Evolutionary conservation across 495 filamentous ascomycete genomes (phyloP).

Genomic region (Apiosordaria backusii): DNA sequence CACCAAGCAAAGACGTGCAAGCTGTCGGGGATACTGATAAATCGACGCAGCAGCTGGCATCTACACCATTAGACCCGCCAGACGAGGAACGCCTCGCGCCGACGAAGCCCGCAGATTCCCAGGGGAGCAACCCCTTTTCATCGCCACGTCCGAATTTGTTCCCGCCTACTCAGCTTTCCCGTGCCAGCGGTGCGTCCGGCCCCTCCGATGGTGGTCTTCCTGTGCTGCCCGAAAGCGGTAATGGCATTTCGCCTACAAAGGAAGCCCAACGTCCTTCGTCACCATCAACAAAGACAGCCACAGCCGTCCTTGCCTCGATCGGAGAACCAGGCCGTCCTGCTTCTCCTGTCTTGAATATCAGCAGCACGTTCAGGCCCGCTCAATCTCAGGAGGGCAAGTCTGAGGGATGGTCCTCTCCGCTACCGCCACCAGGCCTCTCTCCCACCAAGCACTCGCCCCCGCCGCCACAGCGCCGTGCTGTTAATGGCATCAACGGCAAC

Average conservation of each 20-base stretch:
- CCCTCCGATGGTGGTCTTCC: constrained; percentile 20
- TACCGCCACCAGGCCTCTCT: constrained; percentile 60
- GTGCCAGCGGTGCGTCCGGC: not conserved
- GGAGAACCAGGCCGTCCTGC: constrained; percentile 7
- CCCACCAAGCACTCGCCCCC: constrained; percentile 68
- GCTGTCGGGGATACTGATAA: no score
- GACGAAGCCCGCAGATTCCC: constrained; percentile 10
- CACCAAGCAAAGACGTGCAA: no score
- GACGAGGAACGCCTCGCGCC: not conserved
- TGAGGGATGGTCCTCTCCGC: constrained; percentile 36
- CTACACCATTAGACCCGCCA: not conserved
- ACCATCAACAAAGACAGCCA: constrained; percentile 33
- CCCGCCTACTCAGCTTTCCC: constrained; percentile 28
- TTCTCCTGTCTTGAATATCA: not conserved
- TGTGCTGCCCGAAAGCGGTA: constrained; percentile 29
- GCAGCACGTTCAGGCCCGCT: constrained; percentile 27
- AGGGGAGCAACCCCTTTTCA: constrained; percentile 38
- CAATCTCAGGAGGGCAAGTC: constrained; percentile 18
- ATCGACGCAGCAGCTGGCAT: not conserved
- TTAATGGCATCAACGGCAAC: constrained; percentile 18
- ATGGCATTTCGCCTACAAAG: constrained; percentile 31
- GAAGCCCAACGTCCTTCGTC: constrained; percentile 28
- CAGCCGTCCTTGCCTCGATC: constrained; percentile 14
- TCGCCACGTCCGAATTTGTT: constrained; percentile 43
- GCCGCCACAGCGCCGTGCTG: constrained; percentile 25